Base-by-base conservation (phyloP, 768 basidiomycete genomes). In the Lactarius akahatsu region DNA sequence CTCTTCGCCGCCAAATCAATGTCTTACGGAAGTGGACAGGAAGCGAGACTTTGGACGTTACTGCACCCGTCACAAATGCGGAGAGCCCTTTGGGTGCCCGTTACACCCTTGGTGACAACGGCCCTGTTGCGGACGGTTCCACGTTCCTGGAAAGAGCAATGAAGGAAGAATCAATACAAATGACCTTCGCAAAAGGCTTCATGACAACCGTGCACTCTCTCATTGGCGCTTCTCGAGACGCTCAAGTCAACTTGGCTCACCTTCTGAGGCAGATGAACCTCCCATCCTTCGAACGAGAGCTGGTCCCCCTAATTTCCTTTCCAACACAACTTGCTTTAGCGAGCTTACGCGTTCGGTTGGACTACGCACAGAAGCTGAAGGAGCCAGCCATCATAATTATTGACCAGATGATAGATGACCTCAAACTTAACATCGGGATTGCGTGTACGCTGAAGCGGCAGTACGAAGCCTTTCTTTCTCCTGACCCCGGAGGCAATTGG, bases 361-460 rank as follows among this genome's bases (percentile, higher is more conserved):
- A 93, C 70, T 93, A 94, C 73, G 91, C 94, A 28, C 85, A 87
- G 75, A 92, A 92, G 74, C 83, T 96, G 64, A 89, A 87, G 72
- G 92, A 96, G 64, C 94, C 94, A 1, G 92, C 92, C 64, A 82
- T 91, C 65, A 83, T 97, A 63, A 92, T 96, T 65, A 91, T 98
- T 68, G 93, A 97, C 76, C 94, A 97, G 76, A 90, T 96, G 81
- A 88, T 89, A 18, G 94, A 95, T 72, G 95, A 96, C 74, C 83
- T 98, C 69, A 92, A 95, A 74, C 84, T 96, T 63, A 90, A 90
- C 71, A 88, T 99, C 61, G 92, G 91, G 26, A 82, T 97, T 54
- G 95, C 96, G 30, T 96, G 95, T 72, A 90, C 93, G n/a, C 86
- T 98, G 71, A 97, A 97, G 78, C 83, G 90, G 67, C 94, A 97